A percentile compares a stretch with the other conserved stretches of the same genome.
phyloP scores from a whole-genome alignment of 2,329 filamentous ascomycete species.

The Harringtonia lauricola region DNA sequence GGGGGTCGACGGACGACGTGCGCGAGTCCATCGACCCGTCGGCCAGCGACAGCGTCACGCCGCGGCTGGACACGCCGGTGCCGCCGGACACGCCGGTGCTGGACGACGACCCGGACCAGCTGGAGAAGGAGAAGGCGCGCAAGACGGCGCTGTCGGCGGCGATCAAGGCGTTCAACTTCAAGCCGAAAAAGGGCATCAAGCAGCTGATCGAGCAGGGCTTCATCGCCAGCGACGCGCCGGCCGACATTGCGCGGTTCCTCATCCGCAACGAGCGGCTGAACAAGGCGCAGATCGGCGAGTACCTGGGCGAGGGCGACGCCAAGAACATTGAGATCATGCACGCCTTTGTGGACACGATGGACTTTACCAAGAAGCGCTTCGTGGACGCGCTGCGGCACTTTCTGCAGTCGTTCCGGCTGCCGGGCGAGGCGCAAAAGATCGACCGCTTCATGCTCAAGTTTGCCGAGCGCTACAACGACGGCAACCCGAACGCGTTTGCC shows the following conservation, averaged over 20 bases:
- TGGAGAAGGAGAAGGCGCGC: constrained; percentile 89
- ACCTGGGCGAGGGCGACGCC: constrained; percentile 82
- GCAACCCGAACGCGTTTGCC: constrained; percentile 93
- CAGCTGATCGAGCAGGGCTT: constrained; percentile 74
- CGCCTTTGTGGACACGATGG: constrained; percentile 91
- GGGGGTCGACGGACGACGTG: constrained; percentile 41
- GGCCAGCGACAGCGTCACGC: constrained; percentile 45
- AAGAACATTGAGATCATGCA: constrained; percentile 98
- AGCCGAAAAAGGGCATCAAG: constrained; percentile 90
- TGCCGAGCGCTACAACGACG: constrained; percentile 86
- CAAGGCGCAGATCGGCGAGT: constrained; percentile 89
- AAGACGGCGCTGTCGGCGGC: constrained; percentile 89
- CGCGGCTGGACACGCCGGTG: constrained; percentile 47
- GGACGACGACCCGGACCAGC: constrained; percentile 84
- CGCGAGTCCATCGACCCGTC: constrained; percentile 70
- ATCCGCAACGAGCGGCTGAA: constrained; percentile 73
- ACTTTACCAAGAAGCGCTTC: constrained; percentile 83
- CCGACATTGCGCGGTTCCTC: constrained; percentile 78
- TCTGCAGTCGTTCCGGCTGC: constrained; percentile 85
- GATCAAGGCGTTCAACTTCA: constrained; percentile 91
- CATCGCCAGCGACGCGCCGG: constrained; percentile 65
- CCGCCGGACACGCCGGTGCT: constrained; percentile 25
- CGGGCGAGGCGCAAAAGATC: constrained; percentile 96
- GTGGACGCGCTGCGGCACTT: constrained; percentile 88
- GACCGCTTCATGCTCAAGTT: constrained; percentile 99